Base-by-base conservation (phyloP, 805 yeast genomes). In the Spathaspora arborariae region DNA sequence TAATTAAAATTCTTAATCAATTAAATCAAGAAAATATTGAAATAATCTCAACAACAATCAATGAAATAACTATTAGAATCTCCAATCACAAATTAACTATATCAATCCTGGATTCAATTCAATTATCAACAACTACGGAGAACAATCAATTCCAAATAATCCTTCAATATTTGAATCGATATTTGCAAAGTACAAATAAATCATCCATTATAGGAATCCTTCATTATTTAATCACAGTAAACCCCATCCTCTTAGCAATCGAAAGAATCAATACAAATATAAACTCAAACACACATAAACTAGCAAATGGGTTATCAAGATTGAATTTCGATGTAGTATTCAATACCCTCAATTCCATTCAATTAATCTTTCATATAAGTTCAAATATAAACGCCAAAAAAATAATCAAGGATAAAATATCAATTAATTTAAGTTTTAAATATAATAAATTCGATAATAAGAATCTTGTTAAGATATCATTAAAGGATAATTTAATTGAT, bases 401-500 rank as follows among this genome's bases (percentile, higher is more conserved):
- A 56, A 54, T 70, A 7, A 54, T 57, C 35, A 68, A 62, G 42
- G 74, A 70, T 44, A 63, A 61, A 40, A 62, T 72, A 15, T 49
- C 53, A 3, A 51, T 69, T n/a, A 54, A 55, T 20, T 44, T 67
- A 33, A 53, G 55, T 10, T 63, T 66, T 52, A 61, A 53, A 51
- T 49, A 47, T 22, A 68, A 69, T 52, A 65, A 59, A 48, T 71
- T 72, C 44, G 62, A 62, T 39, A 52, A 49, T 45, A 40, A 10
- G 44, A 52, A 24, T 46, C 62, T 51, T 41, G 61, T 44, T 41
- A 58, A 64, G 50, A 54, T 70, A 5, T 64, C 70, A 13, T 55
- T 70, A 59, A 63, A 62, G 39, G 72, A 70, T 30, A 70, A 69
- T 51, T 59, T 70, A 47, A 67, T 62, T 46, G 34, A 39, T 5